These are phyloP conservation scores for Warburgia ugandensis DNA, from an alignment of 164 flowering plant genomes.

Conservation along the genomic window DNA sequence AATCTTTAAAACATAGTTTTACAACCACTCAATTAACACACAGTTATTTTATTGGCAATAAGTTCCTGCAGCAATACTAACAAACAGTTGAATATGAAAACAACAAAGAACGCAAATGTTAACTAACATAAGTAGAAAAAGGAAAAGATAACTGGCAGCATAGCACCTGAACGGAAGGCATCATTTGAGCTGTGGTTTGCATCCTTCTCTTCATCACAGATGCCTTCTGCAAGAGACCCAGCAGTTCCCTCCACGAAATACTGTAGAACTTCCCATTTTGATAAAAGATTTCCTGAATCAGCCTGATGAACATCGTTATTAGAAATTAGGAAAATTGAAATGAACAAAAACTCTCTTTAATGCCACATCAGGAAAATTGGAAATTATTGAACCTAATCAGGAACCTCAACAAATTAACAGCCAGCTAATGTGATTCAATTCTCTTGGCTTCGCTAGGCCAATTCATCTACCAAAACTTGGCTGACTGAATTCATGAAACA, in stretches of 20 bases:
- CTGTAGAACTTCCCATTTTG: slow-evolving; percentile 39
- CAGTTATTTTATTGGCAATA: no score
- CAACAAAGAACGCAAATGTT: background rate
- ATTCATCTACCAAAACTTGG: no score
- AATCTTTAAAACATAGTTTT: no score
- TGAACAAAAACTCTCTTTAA: background rate
- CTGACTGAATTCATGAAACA: background rate
- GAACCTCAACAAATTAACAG: background rate
- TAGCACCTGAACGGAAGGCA: slow-evolving; percentile 26
- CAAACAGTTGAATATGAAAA: background rate
- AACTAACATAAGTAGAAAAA: background rate
- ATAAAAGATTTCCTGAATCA: slow-evolving; percentile 43
- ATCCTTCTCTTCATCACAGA: slow-evolving; percentile 36
- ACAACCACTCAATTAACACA: no score
- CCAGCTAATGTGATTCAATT: no score
- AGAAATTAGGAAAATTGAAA: background rate
- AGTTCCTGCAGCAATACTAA: no score
- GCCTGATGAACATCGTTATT: slow-evolving; percentile 37
- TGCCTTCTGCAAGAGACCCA: slow-evolving; percentile 42
- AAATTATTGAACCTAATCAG: background rate
- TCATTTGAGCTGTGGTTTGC: slow-evolving; percentile 13
- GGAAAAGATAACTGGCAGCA: background rate
- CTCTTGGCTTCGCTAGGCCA: no score
- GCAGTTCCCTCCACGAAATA: slow-evolving; percentile 68
- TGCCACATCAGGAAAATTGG: no score